Evolutionary conservation across 345 rosid species (phyloP).

Genomic region (Dipteronia sinensis): DNA sequence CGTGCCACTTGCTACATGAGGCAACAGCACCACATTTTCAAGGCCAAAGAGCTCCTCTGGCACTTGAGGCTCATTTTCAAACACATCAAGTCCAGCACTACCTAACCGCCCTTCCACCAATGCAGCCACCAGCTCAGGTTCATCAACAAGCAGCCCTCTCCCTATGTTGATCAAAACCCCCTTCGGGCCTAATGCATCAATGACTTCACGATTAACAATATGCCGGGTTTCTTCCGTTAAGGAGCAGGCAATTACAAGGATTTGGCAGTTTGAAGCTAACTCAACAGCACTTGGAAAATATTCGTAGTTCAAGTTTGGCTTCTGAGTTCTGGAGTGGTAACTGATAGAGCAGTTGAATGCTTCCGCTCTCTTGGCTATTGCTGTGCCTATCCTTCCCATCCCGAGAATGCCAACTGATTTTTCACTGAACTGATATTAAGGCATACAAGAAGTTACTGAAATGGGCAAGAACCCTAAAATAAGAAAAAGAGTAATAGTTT

Average conservation of each 20-base stretch:
- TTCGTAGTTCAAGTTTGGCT: slow-evolving; percentile 46
- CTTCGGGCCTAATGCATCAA: slow-evolving; percentile 63
- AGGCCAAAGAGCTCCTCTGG: slow-evolving; percentile 59
- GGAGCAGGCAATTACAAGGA: slow-evolving; percentile 65
- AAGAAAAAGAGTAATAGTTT: neutral
- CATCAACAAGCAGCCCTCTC: slow-evolving; percentile 62
- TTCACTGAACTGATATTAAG: slow-evolving; percentile 55
- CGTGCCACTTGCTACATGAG: slow-evolving; percentile 63
- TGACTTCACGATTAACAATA: slow-evolving; percentile 54
- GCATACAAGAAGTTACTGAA: neutral
- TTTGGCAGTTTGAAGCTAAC: slow-evolving; percentile 56
- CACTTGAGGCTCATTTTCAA: slow-evolving; percentile 59
- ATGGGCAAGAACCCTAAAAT: neutral
- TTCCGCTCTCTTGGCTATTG: slow-evolving; percentile 70
- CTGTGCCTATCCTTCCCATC: slow-evolving; percentile 71
- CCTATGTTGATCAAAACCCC: slow-evolving; percentile 71
- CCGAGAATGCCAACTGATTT: slow-evolving; percentile 71
- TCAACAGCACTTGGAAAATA: slow-evolving; percentile 50
- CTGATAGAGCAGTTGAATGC: slow-evolving; percentile 67
- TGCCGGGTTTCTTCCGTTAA: slow-evolving; percentile 51
- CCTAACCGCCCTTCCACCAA: slow-evolving; percentile 56
- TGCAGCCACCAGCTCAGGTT: slow-evolving; percentile 62
- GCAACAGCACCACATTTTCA: slow-evolving; percentile 58
- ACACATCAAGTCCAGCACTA: slow-evolving; percentile 70
- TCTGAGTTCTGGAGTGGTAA: slow-evolving; percentile 58